Evolutionary conservation across 2,329 filamentous ascomycete species (phyloP).

Genomic region (Neonectria punicea): DNA sequence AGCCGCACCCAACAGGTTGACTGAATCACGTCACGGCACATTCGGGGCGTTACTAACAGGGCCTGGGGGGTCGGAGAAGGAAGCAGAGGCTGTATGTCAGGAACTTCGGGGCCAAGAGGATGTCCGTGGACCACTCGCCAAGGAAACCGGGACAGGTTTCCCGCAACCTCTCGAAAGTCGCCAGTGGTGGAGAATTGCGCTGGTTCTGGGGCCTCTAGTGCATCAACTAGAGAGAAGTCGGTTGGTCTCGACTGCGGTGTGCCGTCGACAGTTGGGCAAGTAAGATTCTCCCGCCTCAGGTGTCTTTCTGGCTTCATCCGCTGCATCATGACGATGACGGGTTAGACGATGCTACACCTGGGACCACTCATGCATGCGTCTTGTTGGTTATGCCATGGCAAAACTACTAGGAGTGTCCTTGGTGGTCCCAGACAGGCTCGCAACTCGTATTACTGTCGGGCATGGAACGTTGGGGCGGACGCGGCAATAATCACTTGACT

Average conservation of each 20-base stretch:
- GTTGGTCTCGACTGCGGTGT: conserved; percentile 26
- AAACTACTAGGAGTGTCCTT: conserved; percentile 23
- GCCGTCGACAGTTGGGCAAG: conserved; percentile 23
- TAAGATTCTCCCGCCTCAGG: conserved; percentile 21
- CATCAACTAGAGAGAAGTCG: conserved; percentile 3
- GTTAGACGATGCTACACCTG: conserved; percentile 9
- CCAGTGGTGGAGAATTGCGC: conserved; percentile 17
- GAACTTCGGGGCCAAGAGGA: background rate
- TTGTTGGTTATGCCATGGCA: conserved; percentile 34
- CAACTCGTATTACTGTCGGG: conserved; percentile 33
- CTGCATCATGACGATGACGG: conserved; percentile 12
- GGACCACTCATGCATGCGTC: conserved; percentile 38
- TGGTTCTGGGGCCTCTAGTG: conserved; percentile 16
- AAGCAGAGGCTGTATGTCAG: background rate
- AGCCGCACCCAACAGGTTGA: conserved; percentile 20
- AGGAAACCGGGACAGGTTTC: conserved; percentile 6
- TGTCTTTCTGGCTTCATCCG: conserved; percentile 27
- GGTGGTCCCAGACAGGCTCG: conserved; percentile 29
- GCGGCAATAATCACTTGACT: conserved; percentile 46
- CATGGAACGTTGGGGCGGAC: conserved; percentile 23
- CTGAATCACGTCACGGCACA: conserved; percentile 16
- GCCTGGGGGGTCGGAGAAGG: background rate
- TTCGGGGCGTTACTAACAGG: background rate
- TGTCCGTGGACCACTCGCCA: background rate
- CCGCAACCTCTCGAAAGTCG: background rate